Percentiles rank a stretch among this genome's conserved stretches.
Conservation (phyloP, 2,329 filamentous ascomycete genomes). For the Hypoxylon sp. region DNA sequence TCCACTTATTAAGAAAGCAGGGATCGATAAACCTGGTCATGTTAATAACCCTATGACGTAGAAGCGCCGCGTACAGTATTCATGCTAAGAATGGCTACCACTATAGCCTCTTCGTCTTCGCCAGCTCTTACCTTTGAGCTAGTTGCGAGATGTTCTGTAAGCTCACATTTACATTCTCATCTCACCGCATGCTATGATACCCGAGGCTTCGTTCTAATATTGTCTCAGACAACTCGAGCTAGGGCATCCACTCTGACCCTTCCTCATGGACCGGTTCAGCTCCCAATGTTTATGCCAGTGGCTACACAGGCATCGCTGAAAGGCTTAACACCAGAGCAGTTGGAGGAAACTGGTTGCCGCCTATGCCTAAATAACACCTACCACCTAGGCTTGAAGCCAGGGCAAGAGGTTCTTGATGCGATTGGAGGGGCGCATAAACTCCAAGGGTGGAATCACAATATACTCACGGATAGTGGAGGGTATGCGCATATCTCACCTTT, state of each 20-base stretch:
- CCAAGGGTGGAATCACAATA: slow-evolving; percentile 95
- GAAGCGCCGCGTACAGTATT: slow-evolving; percentile 6
- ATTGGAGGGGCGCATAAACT: slow-evolving; percentile 94
- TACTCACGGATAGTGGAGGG: slow-evolving; percentile 86
- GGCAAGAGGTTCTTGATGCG: slow-evolving; percentile 87
- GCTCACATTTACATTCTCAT: slow-evolving; percentile 52
- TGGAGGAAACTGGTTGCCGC: slow-evolving; percentile 89
- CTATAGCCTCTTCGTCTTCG: slow-evolving; percentile 65
- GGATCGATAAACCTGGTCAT: slow-evolving; percentile 18
- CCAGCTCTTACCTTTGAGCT: slow-evolving; percentile 85
- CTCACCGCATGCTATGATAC: not conserved
- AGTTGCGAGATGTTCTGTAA: slow-evolving; percentile 83
- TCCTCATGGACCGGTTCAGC: slow-evolving; percentile 89
- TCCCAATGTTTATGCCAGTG: slow-evolving; percentile 98
- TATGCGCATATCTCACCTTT: slow-evolving; percentile 56
- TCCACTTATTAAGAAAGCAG: slow-evolving; percentile 32
- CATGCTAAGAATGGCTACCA: slow-evolving; percentile 62
- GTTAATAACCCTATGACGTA: slow-evolving; percentile 42
- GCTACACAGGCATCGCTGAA: slow-evolving; percentile 97
- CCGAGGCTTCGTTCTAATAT: slow-evolving; percentile 29
- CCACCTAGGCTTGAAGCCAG: slow-evolving; percentile 94
- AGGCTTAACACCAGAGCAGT: slow-evolving; percentile 90
- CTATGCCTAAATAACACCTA: slow-evolving; percentile 99
- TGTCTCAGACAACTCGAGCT: slow-evolving; percentile 86
- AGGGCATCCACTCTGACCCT: slow-evolving; percentile 89